Conservation (phyloP, 208 protist genomes). For the Herpetomonas tarakana region DNA sequence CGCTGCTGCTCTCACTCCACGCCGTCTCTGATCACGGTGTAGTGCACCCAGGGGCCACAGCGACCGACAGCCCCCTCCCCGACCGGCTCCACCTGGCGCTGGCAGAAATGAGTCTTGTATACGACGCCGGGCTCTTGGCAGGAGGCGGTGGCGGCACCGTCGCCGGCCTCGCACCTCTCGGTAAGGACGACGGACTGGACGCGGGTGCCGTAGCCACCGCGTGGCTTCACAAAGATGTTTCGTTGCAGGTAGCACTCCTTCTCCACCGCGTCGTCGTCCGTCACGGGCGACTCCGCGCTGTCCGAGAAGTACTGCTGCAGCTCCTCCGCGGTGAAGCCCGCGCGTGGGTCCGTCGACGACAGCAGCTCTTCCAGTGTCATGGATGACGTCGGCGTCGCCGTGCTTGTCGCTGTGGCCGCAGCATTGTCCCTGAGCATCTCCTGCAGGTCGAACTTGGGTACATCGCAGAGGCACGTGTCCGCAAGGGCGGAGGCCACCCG, state of each 20-base stretch:
- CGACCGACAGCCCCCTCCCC: slow-evolving; percentile 5
- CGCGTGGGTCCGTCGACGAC: slow-evolving; percentile 21
- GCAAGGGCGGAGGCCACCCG: slow-evolving; percentile 29
- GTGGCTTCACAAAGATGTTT: slow-evolving; percentile 29
- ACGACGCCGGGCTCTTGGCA: background rate
- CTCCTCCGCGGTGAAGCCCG: slow-evolving; percentile 29
- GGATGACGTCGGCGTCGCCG: background rate
- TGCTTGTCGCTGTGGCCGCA: slow-evolving; percentile 1
- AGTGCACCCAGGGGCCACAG: slow-evolving; percentile 9
- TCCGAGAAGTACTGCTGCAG: slow-evolving; percentile 17
- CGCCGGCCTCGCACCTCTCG: slow-evolving; percentile 17
- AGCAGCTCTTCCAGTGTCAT: slow-evolving; percentile 20
- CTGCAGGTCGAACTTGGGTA: slow-evolving; percentile 30
- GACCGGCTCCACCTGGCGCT: slow-evolving; percentile 19
- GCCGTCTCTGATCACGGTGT: background rate
- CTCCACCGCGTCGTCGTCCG: slow-evolving; percentile 13
- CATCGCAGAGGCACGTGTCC: slow-evolving; percentile 35
- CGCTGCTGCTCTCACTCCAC: too few species aligned
- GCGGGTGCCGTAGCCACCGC: slow-evolving; percentile 33
- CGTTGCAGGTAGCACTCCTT: slow-evolving; percentile 29
- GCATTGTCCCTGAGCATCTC: slow-evolving; percentile 10
- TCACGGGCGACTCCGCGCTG: slow-evolving; percentile 8
- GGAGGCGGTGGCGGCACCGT: background rate
- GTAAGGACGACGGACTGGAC: slow-evolving; percentile 58
- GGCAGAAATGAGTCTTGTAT: slow-evolving; percentile 35